Base-by-base conservation (phyloP, 192 early-diverging fungal genomes). In the Dimargaris cristalligena region DNA sequence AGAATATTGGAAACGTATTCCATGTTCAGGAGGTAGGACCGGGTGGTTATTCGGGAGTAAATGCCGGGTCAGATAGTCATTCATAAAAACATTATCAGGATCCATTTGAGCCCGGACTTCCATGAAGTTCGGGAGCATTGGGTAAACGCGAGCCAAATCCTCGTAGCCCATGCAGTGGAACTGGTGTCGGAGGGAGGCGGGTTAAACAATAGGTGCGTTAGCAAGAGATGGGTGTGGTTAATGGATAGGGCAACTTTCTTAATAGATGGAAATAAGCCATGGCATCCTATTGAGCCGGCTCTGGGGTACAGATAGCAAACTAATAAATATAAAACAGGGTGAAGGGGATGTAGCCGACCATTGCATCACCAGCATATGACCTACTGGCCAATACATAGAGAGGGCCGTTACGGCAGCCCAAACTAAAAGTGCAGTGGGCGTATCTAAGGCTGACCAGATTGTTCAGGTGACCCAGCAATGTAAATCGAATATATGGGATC, bases 51-150 rank as follows among this genome's bases (percentile, higher is more conserved):
- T 34, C 18, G 55, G 55, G 34, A 73, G 47, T 0, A 88, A 26
- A 51, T 86, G 83, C 33, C 83, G 63, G 2, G 70, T 61, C 0
- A 89, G 67, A 54, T 89, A 86, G 45, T 81, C 71, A 52, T 89
- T 89, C 34, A 86, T 62, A 68, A 89, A 86, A 26, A 86, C 64
- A 45, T 76, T 75, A 25, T 78, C 55, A 0, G 86, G 86, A 71
- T 89, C 86, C 58, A 85, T 60, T 46, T 63, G 31, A 22, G 69
- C 44, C 20, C 83, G 75, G 29, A 85, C 61, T 38, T 59, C 34
- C 25, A 72, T 44, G 65, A 85, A 89, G 32, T 78, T 71, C 25
- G 67, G 46, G 58, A 86, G 76, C 58, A 73, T 74, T 8, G 86
- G 86, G 60, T 89, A 89, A 0, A 72, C 61, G 18, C 64, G 54